phyloP scores from a whole-genome alignment of 1,139 yeast species.

The Schizosaccharomyces versatilis region DNA sequence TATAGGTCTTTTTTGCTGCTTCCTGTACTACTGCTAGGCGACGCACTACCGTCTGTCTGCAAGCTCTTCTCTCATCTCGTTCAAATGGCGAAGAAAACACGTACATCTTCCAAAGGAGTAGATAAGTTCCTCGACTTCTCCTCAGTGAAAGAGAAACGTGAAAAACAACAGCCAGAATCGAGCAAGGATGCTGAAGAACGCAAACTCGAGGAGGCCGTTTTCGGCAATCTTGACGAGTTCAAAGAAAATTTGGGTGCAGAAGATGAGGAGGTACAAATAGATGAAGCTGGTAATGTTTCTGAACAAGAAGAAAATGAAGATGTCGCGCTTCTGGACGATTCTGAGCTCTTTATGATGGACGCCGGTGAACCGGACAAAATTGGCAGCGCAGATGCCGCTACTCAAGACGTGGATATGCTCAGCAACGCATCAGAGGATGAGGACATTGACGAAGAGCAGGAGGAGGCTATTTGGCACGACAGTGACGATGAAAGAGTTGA shows the following conservation, averaged over 20 bases:
- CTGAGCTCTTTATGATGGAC: slow-evolving; percentile 12
- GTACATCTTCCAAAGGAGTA: background rate
- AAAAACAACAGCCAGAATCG: slow-evolving; percentile 16
- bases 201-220: slow-evolving; percentile 58
- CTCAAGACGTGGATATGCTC: background rate
- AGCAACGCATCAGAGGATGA: slow-evolving; percentile 20
- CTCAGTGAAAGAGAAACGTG: slow-evolving; percentile 1
- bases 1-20: background rate
- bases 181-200: slow-evolving; percentile 55
- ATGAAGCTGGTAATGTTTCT: slow-evolving; percentile 21
- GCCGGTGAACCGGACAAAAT: slow-evolving; percentile 3
- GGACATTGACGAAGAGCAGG: background rate
- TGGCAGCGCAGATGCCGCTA: background rate
- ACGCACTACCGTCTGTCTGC: background rate
- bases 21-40: background rate
- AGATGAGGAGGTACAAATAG: slow-evolving; percentile 31
- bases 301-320: slow-evolving; percentile 16
- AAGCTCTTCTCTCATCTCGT: background rate
- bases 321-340: slow-evolving; percentile 21
- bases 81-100: background rate
- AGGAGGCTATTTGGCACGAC: slow-evolving; percentile 59
- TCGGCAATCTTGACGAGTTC: slow-evolving; percentile 72
- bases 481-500: slow-evolving; percentile 66
- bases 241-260: slow-evolving; percentile 32
- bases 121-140: background rate